A percentile compares a stretch with the other conserved stretches of the same genome.
Conservation (phyloP, 2,329 filamentous ascomycete species). For the Verticillium zaregamsianum region DNA sequence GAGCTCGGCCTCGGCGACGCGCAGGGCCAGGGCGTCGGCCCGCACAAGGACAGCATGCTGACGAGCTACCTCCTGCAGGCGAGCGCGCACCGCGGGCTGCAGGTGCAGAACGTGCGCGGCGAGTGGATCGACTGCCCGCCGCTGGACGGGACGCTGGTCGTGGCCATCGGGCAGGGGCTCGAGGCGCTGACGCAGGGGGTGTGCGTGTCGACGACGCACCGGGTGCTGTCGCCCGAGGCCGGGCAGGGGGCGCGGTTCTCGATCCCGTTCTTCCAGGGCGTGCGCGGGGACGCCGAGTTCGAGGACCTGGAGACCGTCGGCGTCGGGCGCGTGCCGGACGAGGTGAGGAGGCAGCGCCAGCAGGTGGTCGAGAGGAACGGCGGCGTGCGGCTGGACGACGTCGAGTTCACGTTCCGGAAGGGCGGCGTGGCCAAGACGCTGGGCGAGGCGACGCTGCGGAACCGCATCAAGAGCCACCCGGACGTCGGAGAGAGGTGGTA, state of each 20-base stretch:
- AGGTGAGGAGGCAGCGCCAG: constrained; percentile 58
- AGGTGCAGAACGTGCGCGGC: constrained; percentile 76
- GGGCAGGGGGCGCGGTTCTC: constrained; percentile 71
- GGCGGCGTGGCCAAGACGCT: constrained; percentile 64
- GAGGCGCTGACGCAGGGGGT: constrained; percentile 83
- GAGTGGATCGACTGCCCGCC: constrained; percentile 82
- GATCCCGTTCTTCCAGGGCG: constrained; percentile 86
- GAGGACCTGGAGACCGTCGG: constrained; percentile 65
- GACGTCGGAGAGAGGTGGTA: constrained; percentile 84
- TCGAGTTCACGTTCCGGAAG: constrained; percentile 80
- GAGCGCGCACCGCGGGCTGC: constrained; percentile 68
- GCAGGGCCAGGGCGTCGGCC: constrained; percentile 62
- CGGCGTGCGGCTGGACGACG: constrained; percentile 62
- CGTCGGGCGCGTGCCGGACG: constrained; percentile 55
- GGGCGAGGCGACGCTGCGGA: constrained; percentile 80
- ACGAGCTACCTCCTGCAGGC: constrained; percentile 79
- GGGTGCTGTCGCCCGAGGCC: constrained; percentile 69
- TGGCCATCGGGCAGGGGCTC: constrained; percentile 82
- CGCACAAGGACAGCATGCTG: constrained; percentile 84
- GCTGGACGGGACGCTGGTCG: constrained; percentile 71
- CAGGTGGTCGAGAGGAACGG: constrained; percentile 52
- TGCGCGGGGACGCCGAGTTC: constrained; percentile 74
- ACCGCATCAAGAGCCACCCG: constrained; percentile 80
- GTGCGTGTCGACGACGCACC: constrained; percentile 76
- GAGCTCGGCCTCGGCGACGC: constrained; percentile 45